Conservation (phyloP, 805 yeast genomes). For the Candida qinlingensis region DNA sequence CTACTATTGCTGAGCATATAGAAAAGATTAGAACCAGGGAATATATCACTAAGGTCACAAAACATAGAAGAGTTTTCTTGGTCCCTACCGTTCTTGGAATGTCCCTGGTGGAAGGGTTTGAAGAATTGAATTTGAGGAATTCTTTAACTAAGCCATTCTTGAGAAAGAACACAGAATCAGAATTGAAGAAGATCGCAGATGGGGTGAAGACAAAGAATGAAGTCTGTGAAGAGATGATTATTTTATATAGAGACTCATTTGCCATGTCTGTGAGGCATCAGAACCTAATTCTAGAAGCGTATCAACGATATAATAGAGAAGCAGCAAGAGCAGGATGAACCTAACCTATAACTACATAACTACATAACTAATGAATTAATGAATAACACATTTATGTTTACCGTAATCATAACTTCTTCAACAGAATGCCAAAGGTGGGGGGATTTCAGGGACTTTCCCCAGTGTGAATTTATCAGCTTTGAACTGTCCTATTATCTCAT, state of each 20-base stretch:
- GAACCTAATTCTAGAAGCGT: conserved; percentile 31
- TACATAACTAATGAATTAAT: neutral
- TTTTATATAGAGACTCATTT: conserved; percentile 59
- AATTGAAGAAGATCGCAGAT: conserved; percentile 59
- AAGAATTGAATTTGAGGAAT: conserved; percentile 64
- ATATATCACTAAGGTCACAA: conserved; percentile 48
- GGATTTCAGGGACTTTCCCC: conserved; percentile 65
- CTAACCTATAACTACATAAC: neutral
- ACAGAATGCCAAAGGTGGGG: conserved; percentile 57
- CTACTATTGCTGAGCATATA: conserved; percentile 97
- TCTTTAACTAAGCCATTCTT: conserved; percentile 86
- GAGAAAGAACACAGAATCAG: conserved; percentile 67
- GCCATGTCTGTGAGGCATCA: conserved; percentile 39
- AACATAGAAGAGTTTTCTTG: conserved; percentile 37
- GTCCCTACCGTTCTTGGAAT: conserved; percentile 82
- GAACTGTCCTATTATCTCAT: conserved; percentile 42
- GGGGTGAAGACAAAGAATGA: conserved; percentile 50
- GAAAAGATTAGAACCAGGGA: conserved; percentile 67
- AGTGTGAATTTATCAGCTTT: conserved; percentile 41
- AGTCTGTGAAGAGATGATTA: conserved; percentile 51
- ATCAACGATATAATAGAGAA: conserved; percentile 14
- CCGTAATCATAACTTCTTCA: conserved; percentile 3
- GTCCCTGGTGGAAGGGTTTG: conserved; percentile 85
- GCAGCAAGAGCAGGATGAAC: conserved; percentile 1
- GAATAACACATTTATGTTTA: neutral